A percentile compares a stretch with the other conserved stretches of the same genome.
Conservation (phyloP, 208 protist species). For the Leishmania major region DNA sequence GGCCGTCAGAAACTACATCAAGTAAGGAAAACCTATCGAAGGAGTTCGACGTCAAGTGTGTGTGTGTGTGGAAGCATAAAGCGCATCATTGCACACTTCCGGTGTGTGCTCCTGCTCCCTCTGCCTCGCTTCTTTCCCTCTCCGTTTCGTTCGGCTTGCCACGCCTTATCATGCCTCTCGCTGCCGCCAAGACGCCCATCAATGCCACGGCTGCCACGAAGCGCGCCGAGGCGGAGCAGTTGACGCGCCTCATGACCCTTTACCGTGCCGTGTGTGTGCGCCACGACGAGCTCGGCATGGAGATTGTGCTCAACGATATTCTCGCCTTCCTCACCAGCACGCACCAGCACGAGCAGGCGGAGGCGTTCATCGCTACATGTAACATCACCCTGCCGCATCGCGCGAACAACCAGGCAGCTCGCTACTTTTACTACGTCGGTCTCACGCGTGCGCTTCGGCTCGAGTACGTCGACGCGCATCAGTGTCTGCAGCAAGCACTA, state of each 20-base stretch:
- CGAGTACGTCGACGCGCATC: conserved; percentile 95
- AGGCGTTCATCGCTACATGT: conserved; percentile 85
- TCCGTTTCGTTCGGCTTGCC: not conserved
- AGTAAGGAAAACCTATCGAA: not conserved
- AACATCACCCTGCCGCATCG: conserved; percentile 81
- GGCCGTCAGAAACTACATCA: not conserved
- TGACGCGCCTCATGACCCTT: conserved; percentile 75
- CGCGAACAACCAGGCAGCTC: conserved; percentile 93
- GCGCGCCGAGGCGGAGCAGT: conserved; percentile 45
- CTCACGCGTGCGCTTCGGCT: conserved; percentile 96
- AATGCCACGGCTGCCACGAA: conserved; percentile 22
- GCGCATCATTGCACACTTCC: not conserved
- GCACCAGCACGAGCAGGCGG: conserved; percentile 83
- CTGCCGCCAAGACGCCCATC: conserved; percentile 7
- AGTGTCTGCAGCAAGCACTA: conserved; percentile 94
- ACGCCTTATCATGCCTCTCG: conserved; percentile 12
- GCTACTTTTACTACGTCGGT: conserved; percentile 96
- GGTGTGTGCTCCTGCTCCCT: not conserved
- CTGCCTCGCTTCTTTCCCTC: not conserved
- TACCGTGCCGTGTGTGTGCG: conserved; percentile 85
- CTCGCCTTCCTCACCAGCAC: conserved; percentile 73
- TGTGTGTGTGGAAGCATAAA: not conserved
- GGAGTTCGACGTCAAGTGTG: not conserved
- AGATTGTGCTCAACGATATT: conserved; percentile 89
- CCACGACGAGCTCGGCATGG: conserved; percentile 87